These are phyloP conservation scores for Clathrus columnatus DNA, from an alignment of 768 basidiomycete genomes.

Conservation along the genomic window DNA sequence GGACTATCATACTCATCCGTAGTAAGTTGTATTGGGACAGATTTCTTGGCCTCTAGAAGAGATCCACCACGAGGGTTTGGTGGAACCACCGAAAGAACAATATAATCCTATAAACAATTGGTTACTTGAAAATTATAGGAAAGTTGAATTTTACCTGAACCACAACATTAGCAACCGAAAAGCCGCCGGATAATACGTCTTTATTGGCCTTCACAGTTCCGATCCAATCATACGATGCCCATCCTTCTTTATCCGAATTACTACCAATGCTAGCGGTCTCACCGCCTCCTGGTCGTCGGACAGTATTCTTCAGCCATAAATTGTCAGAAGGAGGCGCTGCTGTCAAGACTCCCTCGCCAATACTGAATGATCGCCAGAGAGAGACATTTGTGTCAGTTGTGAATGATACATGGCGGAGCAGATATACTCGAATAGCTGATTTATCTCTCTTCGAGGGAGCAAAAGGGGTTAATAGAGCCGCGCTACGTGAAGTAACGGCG, in stretches of 20 bases:
- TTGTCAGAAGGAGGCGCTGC: background rate
- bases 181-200: constrained; percentile 47
- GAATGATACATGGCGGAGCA: constrained; percentile 59
- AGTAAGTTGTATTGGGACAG: constrained; percentile 54
- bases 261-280: background rate
- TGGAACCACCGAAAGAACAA: constrained; percentile 53
- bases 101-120: constrained; percentile 43
- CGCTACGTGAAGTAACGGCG: constrained; percentile 53
- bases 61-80: constrained; percentile 44
- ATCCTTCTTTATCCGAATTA: constrained; percentile 6
- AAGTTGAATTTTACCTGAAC: constrained; percentile 41
- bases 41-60: constrained; percentile 51
- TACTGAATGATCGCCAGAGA: constrained; percentile 10
- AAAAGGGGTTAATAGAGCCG: constrained; percentile 13
- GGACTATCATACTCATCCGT: constrained; percentile 46
- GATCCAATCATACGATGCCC: constrained; percentile 34
- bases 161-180: constrained; percentile 54
- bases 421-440: constrained; percentile 42
- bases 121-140: background rate
- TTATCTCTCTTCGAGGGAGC: constrained; percentile 13
- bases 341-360: constrained; percentile 46
- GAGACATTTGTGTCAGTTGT: constrained; percentile 29
- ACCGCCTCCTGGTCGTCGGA: background rate
- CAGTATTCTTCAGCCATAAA: constrained; percentile 4
- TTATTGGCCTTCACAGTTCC: constrained; percentile 55